Evolutionary conservation across 345 rosid species (phyloP).

Genomic region (Brassica rapa): DNA sequence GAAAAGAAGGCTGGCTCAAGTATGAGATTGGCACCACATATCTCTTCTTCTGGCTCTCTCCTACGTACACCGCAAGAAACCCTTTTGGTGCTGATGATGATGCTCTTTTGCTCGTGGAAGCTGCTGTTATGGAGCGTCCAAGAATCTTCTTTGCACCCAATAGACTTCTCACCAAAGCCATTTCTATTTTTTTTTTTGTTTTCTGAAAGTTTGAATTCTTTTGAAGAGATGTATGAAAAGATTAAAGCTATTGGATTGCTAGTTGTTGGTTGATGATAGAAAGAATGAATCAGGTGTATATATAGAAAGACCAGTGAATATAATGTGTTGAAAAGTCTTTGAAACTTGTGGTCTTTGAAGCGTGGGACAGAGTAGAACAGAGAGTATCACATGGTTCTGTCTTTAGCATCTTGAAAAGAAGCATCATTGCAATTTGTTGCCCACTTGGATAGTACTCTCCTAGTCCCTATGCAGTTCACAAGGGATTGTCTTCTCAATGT

Average conservation of each 20-base stretch:
- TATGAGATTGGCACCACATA: slow-evolving; percentile 52
- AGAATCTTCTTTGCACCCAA: slow-evolving; percentile 7
- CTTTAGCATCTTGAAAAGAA: not conserved
- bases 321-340: not conserved
- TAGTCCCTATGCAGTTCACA: slow-evolving; percentile 13
- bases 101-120: slow-evolving; percentile 9
- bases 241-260: slow-evolving; percentile 7
- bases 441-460: slow-evolving; percentile 4
- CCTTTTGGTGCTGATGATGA: slow-evolving; percentile 43
- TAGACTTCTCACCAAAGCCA: not conserved
- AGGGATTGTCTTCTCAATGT: slow-evolving; percentile 32
- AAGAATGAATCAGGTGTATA: not conserved
- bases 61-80: slow-evolving; percentile 54
- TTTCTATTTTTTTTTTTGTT: not conserved
- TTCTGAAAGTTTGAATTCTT: not conserved
- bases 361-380: slow-evolving; percentile 16
- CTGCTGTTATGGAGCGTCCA: not conserved
- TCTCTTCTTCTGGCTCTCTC: slow-evolving; percentile 52
- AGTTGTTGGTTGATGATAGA: slow-evolving; percentile 23
- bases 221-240: slow-evolving; percentile 20
- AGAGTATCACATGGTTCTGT: slow-evolving; percentile 29
- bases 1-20: slow-evolving; percentile 48
- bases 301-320: slow-evolving; percentile 19
- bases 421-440: slow-evolving; percentile 9
- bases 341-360: slow-evolving; percentile 24